phyloP scores from a whole-genome alignment of 1,284 basidiomycete genomes.

The Irpex rosettiformis region DNA sequence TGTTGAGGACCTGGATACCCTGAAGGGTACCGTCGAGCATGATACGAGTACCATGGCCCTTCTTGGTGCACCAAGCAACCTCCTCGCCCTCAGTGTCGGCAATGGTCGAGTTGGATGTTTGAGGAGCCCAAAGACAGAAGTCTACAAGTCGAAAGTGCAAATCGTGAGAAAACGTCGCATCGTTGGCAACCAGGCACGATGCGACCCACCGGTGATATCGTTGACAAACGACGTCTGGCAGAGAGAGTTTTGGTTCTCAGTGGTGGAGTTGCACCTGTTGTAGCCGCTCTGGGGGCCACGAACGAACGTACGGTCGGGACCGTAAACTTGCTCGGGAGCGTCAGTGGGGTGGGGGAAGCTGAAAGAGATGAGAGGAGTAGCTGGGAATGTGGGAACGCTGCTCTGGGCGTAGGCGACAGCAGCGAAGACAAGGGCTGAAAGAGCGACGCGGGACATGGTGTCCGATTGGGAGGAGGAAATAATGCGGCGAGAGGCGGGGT shows the following conservation, averaged over 20 bases:
- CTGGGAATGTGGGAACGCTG: constrained; percentile 31
- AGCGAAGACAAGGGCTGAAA: constrained; percentile 38
- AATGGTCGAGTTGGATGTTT: constrained; percentile 42
- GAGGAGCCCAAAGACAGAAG: constrained; percentile 64
- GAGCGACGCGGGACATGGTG: constrained; percentile 42
- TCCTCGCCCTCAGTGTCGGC: constrained; percentile 65
- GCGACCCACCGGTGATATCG: constrained; percentile 44
- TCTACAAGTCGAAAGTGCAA: constrained; percentile 33
- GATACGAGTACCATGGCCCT: constrained; percentile 59
- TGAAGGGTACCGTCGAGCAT: constrained; percentile 61
- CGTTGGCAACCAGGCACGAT: constrained; percentile 1
- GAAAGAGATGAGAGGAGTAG: constrained; percentile 35
- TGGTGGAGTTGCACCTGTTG: constrained; percentile 71
- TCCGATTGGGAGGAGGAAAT: constrained; percentile 10
- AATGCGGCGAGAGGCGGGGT: constrained; percentile 1
- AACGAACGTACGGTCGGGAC: constrained; percentile 29
- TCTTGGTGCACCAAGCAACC: constrained; percentile 74
- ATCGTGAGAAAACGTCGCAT: constrained; percentile 14
- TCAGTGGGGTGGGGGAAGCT: constrained; percentile 38
- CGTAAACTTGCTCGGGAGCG: constrained; percentile 42
- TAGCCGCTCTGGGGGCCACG: constrained; percentile 62
- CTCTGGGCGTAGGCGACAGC: constrained; percentile 30
- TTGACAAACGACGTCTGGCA: constrained; percentile 65
- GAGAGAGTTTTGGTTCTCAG: constrained; percentile 51
- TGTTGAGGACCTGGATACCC: constrained; percentile 65